phyloP scores from a whole-genome alignment of 1,284 basidiomycete species.

The Rhodotorula sp. region DNA sequence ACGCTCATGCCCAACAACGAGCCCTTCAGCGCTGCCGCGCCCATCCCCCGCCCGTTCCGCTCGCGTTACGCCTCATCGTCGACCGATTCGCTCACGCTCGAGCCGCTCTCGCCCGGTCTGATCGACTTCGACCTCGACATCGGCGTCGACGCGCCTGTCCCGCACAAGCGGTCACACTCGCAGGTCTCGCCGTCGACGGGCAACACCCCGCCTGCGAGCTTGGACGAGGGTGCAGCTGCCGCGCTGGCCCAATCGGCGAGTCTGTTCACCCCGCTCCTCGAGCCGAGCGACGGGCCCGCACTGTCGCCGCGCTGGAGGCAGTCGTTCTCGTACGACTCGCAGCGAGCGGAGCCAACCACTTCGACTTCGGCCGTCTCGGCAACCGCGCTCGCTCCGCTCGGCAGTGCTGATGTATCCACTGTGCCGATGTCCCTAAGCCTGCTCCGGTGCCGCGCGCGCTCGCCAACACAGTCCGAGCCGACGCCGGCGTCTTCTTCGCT shows the following conservation, averaged over 20 bases:
- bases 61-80: slow-evolving; percentile 13
- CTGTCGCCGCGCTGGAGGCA: neutral
- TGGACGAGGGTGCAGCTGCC: neutral
- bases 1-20: neutral
- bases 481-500: neutral
- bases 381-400: neutral
- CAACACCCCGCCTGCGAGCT: neutral
- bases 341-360: slow-evolving; percentile 1
- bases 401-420: neutral
- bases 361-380: neutral
- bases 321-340: slow-evolving; percentile 13
- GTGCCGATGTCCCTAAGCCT: neutral
- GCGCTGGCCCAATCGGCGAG: neutral
- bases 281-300: neutral
- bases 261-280: neutral
- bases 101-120: neutral
- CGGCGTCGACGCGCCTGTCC: neutral
- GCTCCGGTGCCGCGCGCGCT: neutral
- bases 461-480: neutral
- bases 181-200: neutral
- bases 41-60: slow-evolving; percentile 12
- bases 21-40: slow-evolving; percentile 5
- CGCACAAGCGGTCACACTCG: slow-evolving; percentile 10
- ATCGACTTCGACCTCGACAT: neutral
- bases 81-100: neutral